Evolutionary conservation across 2,329 filamentous ascomycete genomes (phyloP).

Genomic region (Fonsecaea multimorphosa): DNA sequence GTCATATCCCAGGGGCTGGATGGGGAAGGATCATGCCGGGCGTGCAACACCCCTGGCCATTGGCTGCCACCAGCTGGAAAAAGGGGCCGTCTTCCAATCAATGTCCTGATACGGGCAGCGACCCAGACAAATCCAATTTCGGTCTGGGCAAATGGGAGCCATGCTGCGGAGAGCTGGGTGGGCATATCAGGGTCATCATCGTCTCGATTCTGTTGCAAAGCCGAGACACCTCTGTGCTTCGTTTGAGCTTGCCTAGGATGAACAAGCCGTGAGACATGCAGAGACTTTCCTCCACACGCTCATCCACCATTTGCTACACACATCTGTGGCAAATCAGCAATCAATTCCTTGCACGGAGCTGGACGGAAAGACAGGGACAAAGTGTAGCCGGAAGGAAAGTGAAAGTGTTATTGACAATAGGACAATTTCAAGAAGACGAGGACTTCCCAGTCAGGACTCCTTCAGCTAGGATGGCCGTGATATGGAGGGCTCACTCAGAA

Average conservation of each 20-base stretch:
- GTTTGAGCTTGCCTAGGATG: conserved; percentile 22
- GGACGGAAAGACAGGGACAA: not conserved
- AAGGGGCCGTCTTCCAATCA: conserved; percentile 20
- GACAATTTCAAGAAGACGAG: not conserved
- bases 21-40: not conserved
- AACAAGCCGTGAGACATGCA: conserved; percentile 39
- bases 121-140: conserved; percentile 27
- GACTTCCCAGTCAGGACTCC: not conserved
- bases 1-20: conserved; percentile 1
- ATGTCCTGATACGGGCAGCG: conserved; percentile 14
- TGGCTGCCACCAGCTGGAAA: conserved; percentile 1
- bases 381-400: not conserved
- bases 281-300: conserved; percentile 14
- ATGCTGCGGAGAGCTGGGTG: conserved; percentile 10
- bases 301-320: conserved; percentile 26
- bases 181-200: conserved; percentile 11
- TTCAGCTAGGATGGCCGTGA: not conserved
- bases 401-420: not conserved
- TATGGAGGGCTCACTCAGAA: not conserved
- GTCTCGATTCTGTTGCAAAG: conserved; percentile 6
- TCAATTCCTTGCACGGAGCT: not conserved
- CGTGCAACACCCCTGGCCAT: conserved; percentile 4
- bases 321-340: conserved; percentile 30
- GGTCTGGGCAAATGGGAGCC: conserved; percentile 20
- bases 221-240: conserved; percentile 24